Evolutionary conservation across 2,329 filamentous ascomycete genomes (phyloP).

Genomic region (Xylariomycetidae sp.): DNA sequence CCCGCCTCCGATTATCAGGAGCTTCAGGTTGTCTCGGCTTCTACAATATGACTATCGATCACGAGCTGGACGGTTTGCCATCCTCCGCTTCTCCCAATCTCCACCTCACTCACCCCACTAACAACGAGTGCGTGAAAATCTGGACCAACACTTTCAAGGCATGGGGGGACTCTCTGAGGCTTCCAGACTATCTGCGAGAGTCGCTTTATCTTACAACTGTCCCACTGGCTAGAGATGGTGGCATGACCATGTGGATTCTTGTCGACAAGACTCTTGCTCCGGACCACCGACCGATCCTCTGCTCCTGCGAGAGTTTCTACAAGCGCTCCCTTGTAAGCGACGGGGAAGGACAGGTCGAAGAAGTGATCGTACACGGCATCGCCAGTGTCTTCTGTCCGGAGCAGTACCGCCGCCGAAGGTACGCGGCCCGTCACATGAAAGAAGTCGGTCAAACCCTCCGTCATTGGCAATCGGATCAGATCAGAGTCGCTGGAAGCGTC

Average conservation of each 20-base stretch:
- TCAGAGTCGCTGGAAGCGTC: slow-evolving; percentile 8
- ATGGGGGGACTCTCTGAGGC: slow-evolving; percentile 10
- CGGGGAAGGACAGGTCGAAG: slow-evolving; percentile 4
- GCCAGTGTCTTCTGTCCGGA: slow-evolving; percentile 7
- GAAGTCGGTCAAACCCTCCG: slow-evolving; percentile 7
- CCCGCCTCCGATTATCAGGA: no score
- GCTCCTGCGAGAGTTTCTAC: slow-evolving; percentile 12
- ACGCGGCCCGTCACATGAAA: slow-evolving; percentile 11
- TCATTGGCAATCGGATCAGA: slow-evolving; percentile 8
- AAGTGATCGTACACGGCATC: slow-evolving; percentile 6
- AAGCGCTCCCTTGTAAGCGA: slow-evolving; percentile 8
- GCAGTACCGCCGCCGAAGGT: slow-evolving; percentile 7
- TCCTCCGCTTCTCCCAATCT: slow-evolving; percentile 6
- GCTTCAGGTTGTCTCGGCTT: no score
- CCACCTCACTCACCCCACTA: slow-evolving; percentile 8
- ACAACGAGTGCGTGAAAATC: slow-evolving; percentile 10
- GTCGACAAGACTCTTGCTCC: slow-evolving; percentile 6
- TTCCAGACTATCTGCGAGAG: slow-evolving; percentile 7
- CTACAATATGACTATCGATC: no score
- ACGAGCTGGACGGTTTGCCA: no score
- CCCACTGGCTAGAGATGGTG: slow-evolving; percentile 7
- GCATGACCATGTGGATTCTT: slow-evolving; percentile 11
- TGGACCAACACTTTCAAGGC: slow-evolving; percentile 7
- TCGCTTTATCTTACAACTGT: slow-evolving; percentile 7
- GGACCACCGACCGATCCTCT: slow-evolving; percentile 8